Conservation (phyloP, 2,329 filamentous ascomycete species). For the Fusarium subglutinans region DNA sequence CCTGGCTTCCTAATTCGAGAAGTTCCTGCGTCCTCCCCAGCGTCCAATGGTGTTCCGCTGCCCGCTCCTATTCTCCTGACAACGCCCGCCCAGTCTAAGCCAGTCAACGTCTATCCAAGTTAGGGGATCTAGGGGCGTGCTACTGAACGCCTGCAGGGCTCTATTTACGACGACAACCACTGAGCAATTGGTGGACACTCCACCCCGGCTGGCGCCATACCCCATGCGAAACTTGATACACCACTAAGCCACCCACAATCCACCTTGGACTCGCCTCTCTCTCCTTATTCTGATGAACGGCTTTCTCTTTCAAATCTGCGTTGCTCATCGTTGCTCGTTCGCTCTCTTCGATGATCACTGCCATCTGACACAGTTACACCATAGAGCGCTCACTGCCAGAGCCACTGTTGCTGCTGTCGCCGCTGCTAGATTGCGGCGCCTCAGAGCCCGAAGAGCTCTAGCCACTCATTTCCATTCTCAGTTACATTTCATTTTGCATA, state of each 20-base stretch:
- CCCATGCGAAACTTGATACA: slow-evolving; percentile 41
- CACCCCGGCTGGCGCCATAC: slow-evolving; percentile 38
- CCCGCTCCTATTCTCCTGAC: slow-evolving; percentile 28
- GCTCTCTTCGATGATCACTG: slow-evolving; percentile 57
- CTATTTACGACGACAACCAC: slow-evolving; percentile 33
- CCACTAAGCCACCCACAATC: slow-evolving; percentile 30
- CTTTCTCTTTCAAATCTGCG: slow-evolving; percentile 58
- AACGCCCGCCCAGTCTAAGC: slow-evolving; percentile 7
- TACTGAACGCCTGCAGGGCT: slow-evolving; percentile 36
- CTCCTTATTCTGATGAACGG: slow-evolving; percentile 56
- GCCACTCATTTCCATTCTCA: slow-evolving; percentile 44
- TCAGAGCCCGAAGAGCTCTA: slow-evolving; percentile 49
- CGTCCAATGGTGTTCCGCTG: slow-evolving; percentile 30
- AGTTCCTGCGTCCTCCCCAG: slow-evolving; percentile 17
- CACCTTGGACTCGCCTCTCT: slow-evolving; percentile 35
- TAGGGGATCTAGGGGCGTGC: slow-evolving; percentile 34
- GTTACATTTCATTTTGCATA: slow-evolving; percentile 39
- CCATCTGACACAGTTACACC: slow-evolving; percentile 50
- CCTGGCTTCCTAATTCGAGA: slow-evolving; percentile 24
- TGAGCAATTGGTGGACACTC: slow-evolving; percentile 24
- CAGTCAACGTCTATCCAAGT: slow-evolving; percentile 19
- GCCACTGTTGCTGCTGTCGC: slow-evolving; percentile 52
- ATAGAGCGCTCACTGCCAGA: slow-evolving; percentile 56
- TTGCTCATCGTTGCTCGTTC: slow-evolving; percentile 56
- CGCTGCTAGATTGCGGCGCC: slow-evolving; percentile 52